Percentiles rank a stretch among this genome's conserved stretches.
Evolutionary conservation across 179 eudicot species (phyloP).

Genomic region (Beta lomatogona): DNA sequence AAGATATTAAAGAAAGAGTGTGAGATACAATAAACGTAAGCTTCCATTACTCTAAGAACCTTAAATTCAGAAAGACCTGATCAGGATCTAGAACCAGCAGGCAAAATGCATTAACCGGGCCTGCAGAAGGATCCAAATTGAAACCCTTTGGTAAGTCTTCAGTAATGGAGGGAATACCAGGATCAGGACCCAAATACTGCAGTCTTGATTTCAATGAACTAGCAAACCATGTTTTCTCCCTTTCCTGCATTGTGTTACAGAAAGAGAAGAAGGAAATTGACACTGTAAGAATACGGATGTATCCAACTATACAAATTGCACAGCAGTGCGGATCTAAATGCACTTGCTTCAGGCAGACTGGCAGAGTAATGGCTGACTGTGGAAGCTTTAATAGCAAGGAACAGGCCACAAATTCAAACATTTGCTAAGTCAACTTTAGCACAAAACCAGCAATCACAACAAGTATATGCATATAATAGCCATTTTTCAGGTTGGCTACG

Average conservation of each 20-base stretch:
- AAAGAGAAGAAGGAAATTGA: neutral
- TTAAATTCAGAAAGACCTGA: slow-evolving; percentile 44
- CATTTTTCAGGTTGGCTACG: neutral
- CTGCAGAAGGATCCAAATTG: slow-evolving; percentile 63
- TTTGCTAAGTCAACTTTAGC: neutral
- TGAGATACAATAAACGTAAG: slow-evolving; percentile 10
- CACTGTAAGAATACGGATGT: neutral
- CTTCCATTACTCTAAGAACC: neutral
- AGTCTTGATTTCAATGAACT: slow-evolving; percentile 71
- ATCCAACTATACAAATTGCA: neutral
- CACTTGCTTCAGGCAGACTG: neutral
- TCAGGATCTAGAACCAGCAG: slow-evolving; percentile 79
- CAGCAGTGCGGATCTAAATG: neutral
- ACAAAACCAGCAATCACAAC: neutral
- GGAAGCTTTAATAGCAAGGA: neutral
- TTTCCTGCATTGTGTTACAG: slow-evolving; percentile 51
- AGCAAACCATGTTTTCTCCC: slow-evolving; percentile 90
- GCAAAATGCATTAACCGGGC: slow-evolving; percentile 73
- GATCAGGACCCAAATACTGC: slow-evolving; percentile 82
- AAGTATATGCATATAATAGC: neutral
- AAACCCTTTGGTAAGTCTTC: slow-evolving; percentile 43
- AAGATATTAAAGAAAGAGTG: slow-evolving; percentile 16
- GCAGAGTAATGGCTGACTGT: slow-evolving; percentile 2
- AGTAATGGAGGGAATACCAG: slow-evolving; percentile 64
- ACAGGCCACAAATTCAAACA: neutral